Base-by-base conservation (phyloP, 768 basidiomycete species). In the Russula emetica region DNA sequence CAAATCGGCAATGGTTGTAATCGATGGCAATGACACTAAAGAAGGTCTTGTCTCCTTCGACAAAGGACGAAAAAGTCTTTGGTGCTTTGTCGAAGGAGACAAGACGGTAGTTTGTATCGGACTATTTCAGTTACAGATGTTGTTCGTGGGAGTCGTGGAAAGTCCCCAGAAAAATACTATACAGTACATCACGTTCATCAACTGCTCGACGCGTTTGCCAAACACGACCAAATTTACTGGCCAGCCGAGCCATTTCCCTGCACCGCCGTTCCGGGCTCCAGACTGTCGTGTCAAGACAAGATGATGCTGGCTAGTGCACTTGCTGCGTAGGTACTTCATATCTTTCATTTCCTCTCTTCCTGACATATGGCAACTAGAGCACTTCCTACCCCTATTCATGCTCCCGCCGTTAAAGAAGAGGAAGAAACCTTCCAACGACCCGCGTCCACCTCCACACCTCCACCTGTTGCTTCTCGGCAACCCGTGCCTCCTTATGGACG, bases 401-500 rank as follows among this genome's bases (percentile, higher is more conserved):
- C 80, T 0, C 76, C 85, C 1, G 72, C 74, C 6, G 70, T 80
- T 26, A 78, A 78, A 5, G 87, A 90, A 62, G 85, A 90, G 44
- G 88, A 90, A 20, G 82, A 85, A 42, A 78, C 82, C n/a, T 64
- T 68, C 18, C 70, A 71, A n/a, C 74, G 71, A 20, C 75, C 68
- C n/a, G 72, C 61, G 63, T 71, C 70, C 40, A 72, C 68, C 42
- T 66, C 74, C 0, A 68, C 71, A 18, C 58, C 72, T 9, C 75
- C 77, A 60, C 71, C 74, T 24, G 73, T 88, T 57, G 77, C 82
- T 64, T 72, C 83, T 61, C 81, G 85, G 50, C 73, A 76, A 22
- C 76, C 75, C 49, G 79, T 90, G 44, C 95, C 96, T 4, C 83
- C 88, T 16, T 99, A 98, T 74, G 92, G 96, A 8, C 86, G 87